A percentile compares a stretch with the other conserved stretches of the same genome.
Evolutionary conservation across 805 yeast genomes (phyloP).

Genomic region (Myxozyma mucilagina): DNA sequence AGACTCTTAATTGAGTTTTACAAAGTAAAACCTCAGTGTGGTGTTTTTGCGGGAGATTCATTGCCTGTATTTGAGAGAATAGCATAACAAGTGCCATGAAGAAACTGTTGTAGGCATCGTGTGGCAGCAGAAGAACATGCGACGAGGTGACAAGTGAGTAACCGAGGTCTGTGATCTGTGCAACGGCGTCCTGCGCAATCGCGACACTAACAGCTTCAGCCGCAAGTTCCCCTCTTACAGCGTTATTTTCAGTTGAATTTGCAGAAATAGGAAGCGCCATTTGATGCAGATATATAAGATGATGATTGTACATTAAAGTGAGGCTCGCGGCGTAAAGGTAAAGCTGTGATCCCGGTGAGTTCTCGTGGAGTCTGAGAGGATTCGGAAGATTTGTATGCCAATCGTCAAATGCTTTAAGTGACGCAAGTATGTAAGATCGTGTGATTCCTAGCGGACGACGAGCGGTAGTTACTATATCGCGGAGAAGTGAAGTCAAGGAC

Average conservation of each 20-base stretch:
- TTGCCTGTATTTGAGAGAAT: constrained; percentile 10
- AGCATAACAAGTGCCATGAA: constrained; percentile 29
- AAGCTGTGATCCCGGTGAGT: neutral
- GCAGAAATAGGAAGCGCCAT: constrained; percentile 8
- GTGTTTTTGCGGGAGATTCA: neutral
- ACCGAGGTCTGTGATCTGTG: constrained; percentile 20
- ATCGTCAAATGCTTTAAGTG: neutral
- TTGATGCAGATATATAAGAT: constrained; percentile 27
- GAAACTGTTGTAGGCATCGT: constrained; percentile 20
- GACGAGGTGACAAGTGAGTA: constrained; percentile 17
- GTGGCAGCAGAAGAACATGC: constrained; percentile 10
- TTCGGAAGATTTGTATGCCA: constrained; percentile 5
- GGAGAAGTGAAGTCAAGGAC: constrained; percentile 4
- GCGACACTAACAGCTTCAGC: neutral
- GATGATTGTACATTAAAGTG: constrained; percentile 23
- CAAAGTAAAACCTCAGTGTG: neutral
- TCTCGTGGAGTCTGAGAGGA: neutral
- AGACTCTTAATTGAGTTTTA: constrained; percentile 14
- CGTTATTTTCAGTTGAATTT: neutral
- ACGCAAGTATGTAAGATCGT: neutral
- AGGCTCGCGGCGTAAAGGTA: constrained; percentile 14
- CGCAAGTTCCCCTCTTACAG: neutral
- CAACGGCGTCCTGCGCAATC: constrained; percentile 20
- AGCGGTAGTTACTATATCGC: constrained; percentile 3
- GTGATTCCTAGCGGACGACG: neutral